Evolutionary conservation across 495 filamentous ascomycete species (phyloP), one percentile per base, ranked within the genome.

Genomic region (Ramalina peruviana): DNA sequence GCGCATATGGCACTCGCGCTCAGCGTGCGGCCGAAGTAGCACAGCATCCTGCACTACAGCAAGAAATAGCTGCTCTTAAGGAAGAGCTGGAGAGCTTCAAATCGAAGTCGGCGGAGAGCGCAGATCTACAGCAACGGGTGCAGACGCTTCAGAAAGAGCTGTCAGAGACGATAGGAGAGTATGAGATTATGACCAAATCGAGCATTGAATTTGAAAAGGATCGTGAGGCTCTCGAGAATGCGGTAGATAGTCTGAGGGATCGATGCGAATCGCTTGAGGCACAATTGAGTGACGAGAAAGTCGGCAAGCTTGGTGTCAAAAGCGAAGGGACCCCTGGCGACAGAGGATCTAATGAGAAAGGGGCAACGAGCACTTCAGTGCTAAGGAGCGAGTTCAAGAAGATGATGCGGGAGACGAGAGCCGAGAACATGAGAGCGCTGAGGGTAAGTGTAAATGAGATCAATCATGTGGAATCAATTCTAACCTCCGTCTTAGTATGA

Each of bases 181-280:
- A 92, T 52, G 88, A 94, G 61, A 78, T 76, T 17, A 81, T 98
- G 64, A 94, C 88, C 20, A 84, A 83, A 58, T 82, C 87, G 40
- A 81, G 78, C 40, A 83, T 98, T 49, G 79, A 87, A 56, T 84
- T 83, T 50, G 92, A 98, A 68, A 84, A 85, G 60, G 92, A 95
- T 58, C 73, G 83, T 2, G 81, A 82, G 62, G 74, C 74, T 53
- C 72, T 93, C 11, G 93, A 96, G 57, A 67, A 78, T 26, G 70
- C 82, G 47, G 78, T 85, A 52, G 85, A 90, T 57, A 64, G 62
- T 26, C 62, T 88, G 42, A 68, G 82, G n/a, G 84, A 87, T 52
- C 74, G 79, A 58, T 74, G 73, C 51, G 85, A 88, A 51, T 64
- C 61, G 19, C 63, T 88, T 40, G 85, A 88, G 61, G 72, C 71